Evolutionary conservation across 2,329 filamentous ascomycete species (phyloP).

Genomic region (Phaeophleospora eucalypticola): DNA sequence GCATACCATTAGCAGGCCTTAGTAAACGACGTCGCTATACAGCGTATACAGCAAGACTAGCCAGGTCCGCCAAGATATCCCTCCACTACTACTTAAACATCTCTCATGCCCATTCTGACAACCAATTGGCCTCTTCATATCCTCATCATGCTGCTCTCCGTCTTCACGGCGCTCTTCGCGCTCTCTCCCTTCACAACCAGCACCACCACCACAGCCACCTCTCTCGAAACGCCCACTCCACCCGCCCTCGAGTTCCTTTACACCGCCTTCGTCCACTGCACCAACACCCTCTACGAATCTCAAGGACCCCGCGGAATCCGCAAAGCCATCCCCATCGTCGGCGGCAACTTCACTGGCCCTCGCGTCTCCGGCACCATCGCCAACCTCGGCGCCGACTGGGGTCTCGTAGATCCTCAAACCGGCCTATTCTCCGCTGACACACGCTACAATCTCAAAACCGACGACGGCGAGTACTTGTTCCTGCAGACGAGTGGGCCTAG

Average conservation of each 20-base stretch:
- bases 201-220: no score
- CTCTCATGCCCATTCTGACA: no score
- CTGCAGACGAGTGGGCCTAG: constrained; percentile 33
- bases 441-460: constrained; percentile 34
- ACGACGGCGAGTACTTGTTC: constrained; percentile 35
- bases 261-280: constrained; percentile 27
- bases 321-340: constrained; percentile 30
- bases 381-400: constrained; percentile 38
- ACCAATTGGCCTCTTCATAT: no score
- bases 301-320: constrained; percentile 27
- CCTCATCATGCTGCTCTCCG: constrained; percentile 5
- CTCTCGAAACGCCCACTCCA: constrained; percentile 12
- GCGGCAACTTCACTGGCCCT: constrained; percentile 32
- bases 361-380: constrained; percentile 29
- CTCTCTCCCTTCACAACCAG: no score
- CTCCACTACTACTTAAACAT: no score
- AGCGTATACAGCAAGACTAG: no score
- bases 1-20: no score
- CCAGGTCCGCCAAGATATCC: no score
- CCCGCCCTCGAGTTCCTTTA: constrained; percentile 30
- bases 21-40: no score
- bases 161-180: constrained; percentile 8
- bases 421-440: constrained; percentile 34
- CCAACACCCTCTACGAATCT: constrained; percentile 22
- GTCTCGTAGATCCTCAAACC: constrained; percentile 29